These are phyloP conservation scores for Neoboletus brunneissimus DNA, from an alignment of 768 basidiomycete species.

Conservation along the genomic window DNA sequence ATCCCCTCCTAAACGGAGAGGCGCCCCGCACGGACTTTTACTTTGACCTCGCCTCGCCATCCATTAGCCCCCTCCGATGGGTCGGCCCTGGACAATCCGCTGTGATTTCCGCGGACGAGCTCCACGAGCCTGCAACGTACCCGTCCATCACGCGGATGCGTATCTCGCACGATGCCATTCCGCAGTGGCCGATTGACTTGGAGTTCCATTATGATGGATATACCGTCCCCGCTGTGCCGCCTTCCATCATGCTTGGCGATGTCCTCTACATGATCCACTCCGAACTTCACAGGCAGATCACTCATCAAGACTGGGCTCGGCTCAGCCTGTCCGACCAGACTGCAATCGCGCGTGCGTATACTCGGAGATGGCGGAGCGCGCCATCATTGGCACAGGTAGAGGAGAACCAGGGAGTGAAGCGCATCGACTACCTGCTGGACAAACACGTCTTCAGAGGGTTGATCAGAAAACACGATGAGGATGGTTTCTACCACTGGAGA, in stretches of 20 bases:
- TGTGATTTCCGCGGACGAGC: constrained; percentile 43
- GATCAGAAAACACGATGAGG: constrained; percentile 28
- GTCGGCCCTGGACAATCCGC: constrained; percentile 38
- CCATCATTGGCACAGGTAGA: constrained; percentile 32
- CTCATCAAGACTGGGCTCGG: constrained; percentile 35
- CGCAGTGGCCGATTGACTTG: constrained; percentile 61
- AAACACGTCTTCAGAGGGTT: constrained; percentile 38
- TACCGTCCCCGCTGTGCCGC: constrained; percentile 20
- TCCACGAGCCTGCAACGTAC: constrained; percentile 52
- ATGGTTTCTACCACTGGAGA: constrained; percentile 31
- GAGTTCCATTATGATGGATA: constrained; percentile 35
- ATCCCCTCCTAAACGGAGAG: constrained; percentile 48
- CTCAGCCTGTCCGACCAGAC: constrained; percentile 28
- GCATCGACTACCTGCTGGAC: constrained; percentile 38
- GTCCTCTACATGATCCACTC: constrained; percentile 51
- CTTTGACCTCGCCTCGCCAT: constrained; percentile 54
- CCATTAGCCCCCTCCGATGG: constrained; percentile 44
- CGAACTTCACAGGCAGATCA: constrained; percentile 42
- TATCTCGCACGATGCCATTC: constrained; percentile 55
- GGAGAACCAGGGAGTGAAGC: constrained; percentile 38
- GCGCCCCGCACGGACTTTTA: constrained; percentile 42
- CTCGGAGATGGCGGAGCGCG: constrained; percentile 32
- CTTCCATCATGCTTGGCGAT: constrained; percentile 57
- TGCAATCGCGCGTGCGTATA: constrained; percentile 36
- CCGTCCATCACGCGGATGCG: constrained; percentile 52